Evolutionary conservation across 2,329 filamentous ascomycete species (phyloP), one percentile per base, ranked within the genome.

Genomic region (Acephala macrosclerotiorum): DNA sequence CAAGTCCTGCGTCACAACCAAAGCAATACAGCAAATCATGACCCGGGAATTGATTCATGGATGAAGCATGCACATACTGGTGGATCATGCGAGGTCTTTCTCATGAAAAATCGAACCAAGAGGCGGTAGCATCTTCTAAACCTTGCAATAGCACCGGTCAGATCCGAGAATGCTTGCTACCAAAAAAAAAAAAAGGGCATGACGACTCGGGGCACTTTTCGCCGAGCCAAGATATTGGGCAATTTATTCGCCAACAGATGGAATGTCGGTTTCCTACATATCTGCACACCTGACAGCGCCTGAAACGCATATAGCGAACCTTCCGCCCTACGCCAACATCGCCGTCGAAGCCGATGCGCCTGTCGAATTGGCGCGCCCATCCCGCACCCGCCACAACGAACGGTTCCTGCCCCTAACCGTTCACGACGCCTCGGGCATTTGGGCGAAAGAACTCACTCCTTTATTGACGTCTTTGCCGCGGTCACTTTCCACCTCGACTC

Each of bases 171-270:
- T n/a, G n/a, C n/a, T n/a, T n/a, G n/a, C n/a, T n/a, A n/a, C n/a
- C n/a, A n/a, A n/a, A n/a, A n/a, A n/a, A n/a, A n/a, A n/a, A 53
- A 53, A 14, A 49, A 33, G 25, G 49, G 49, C 49, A 53, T 53
- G 11, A 20, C 20, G 11, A 22, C 7, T 14, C 3, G 49, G 14
- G 11, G 25, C 14, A 33, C 16, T 53, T 53, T 18, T 29, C 9
- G 25, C 25, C 25, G 5, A 9, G 6, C 49, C 2, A 26, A 22
- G 26, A 5, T 14, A 12, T 53, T 53, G 14, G 49, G 49, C 22
- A 53, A 53, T 16, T 18, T 7, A 14, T 51, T 22, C 49, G 29
- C 11, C 14, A 53, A 29, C 25, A 53, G 49, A 29, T 33, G 26
- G 14, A 53, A 5, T 53, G 14, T 14, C 49, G 49, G 18, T 25